A percentile compares a stretch with the other conserved stretches of the same genome.
Evolutionary conservation across 805 yeast species (phyloP).

Genomic region (Maudiozyma saulgeensis): DNA sequence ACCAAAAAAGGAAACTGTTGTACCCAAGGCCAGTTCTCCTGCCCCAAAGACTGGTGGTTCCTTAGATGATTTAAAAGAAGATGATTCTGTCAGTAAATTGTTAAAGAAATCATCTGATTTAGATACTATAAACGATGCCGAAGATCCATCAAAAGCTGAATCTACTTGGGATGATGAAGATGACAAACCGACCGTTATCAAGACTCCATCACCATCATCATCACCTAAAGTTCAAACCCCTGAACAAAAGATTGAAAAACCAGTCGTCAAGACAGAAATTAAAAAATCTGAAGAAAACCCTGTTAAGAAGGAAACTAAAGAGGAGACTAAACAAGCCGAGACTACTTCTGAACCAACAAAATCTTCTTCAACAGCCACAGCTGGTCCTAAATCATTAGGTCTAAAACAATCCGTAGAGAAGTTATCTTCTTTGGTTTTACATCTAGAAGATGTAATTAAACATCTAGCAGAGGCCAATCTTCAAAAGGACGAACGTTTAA

Average conservation of each 20-base stretch:
- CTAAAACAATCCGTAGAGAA: slow-evolving; percentile 65
- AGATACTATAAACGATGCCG: slow-evolving; percentile 26
- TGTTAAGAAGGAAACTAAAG: neutral
- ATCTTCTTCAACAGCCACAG: neutral
- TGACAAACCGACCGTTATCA: slow-evolving; percentile 13
- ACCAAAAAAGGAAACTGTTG: neutral
- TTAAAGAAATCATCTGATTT: slow-evolving; percentile 23
- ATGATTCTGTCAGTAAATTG: slow-evolving; percentile 22
- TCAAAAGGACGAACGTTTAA: slow-evolving; percentile 58
- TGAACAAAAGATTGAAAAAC: slow-evolving; percentile 6
- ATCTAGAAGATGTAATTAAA: slow-evolving; percentile 47
- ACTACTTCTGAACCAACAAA: slow-evolving; percentile 7
- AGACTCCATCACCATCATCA: neutral
- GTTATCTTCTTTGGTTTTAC: slow-evolving; percentile 46
- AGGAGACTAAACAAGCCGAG: slow-evolving; percentile 6
- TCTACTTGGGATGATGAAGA: slow-evolving; percentile 29
- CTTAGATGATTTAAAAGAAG: slow-evolving; percentile 20
- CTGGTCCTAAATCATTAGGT: slow-evolving; percentile 41
- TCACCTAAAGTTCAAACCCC: slow-evolving; percentile 1
- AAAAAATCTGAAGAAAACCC: slow-evolving; percentile 14
- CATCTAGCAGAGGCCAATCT: slow-evolving; percentile 42
- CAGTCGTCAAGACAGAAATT: slow-evolving; percentile 5
- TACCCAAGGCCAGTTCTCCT: slow-evolving; percentile 2
- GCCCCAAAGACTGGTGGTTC: slow-evolving; percentile 7
- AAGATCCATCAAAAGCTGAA: slow-evolving; percentile 27